phyloP scores from a whole-genome alignment of 192 early-diverging fungal genomes.

The Cladochytrium replicatum region DNA sequence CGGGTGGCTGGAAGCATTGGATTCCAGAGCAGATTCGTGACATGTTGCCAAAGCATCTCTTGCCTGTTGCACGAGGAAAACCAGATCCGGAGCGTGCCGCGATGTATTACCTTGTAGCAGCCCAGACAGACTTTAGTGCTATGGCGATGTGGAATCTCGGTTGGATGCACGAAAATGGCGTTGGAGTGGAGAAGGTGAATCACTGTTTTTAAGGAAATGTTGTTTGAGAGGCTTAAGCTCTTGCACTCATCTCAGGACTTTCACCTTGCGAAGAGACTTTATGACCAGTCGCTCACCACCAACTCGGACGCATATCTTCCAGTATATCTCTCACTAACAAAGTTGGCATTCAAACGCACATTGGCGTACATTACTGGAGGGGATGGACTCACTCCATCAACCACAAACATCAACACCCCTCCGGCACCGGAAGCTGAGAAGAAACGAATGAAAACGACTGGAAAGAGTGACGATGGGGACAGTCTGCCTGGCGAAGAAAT shows the following conservation, averaged over 20 bases:
- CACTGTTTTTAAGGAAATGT: neutral
- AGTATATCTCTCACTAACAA: constrained; percentile 60
- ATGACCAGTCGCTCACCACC: constrained; percentile 68
- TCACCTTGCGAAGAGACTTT: constrained; percentile 86
- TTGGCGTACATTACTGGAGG: no score
- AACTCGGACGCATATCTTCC: constrained; percentile 77
- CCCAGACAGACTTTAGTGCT: constrained; percentile 52
- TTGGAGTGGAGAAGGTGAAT: constrained; percentile 78
- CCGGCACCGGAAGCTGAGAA: no score
- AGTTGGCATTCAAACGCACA: constrained; percentile 43
- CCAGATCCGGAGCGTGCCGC: constrained; percentile 65
- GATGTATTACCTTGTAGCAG: constrained; percentile 73
- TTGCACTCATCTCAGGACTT: no score
- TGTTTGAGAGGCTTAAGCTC: neutral
- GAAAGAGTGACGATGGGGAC: no score
- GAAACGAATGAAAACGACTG: no score
- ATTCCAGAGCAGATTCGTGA: no score
- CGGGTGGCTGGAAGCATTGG: no score
- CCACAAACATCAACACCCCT: no score
- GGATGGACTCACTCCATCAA: no score
- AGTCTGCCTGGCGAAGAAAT: no score
- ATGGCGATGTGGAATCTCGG: constrained; percentile 96
- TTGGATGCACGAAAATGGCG: constrained; percentile 91
- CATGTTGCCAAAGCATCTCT: no score
- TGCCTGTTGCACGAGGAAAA: no score